These are phyloP conservation scores for Juglanconis juglandina DNA, from an alignment of 2,329 filamentous ascomycete genomes.

Conservation along the genomic window DNA sequence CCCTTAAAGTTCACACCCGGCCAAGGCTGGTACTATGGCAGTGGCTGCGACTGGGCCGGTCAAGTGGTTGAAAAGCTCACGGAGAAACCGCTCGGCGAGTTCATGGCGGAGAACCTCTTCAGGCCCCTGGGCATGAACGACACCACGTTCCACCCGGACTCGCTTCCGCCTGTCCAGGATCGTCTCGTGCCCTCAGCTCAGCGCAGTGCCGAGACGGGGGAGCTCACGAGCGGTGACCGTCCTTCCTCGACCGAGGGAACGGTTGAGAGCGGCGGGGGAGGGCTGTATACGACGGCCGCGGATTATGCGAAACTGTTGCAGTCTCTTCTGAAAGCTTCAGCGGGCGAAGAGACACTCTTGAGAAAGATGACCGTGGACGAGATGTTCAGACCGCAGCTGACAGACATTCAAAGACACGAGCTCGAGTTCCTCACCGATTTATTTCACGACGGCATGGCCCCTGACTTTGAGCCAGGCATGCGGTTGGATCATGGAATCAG, in stretches of 20 bases:
- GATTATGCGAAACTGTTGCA: conserved; percentile 38
- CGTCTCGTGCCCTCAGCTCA: conserved; percentile 16
- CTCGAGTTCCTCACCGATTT: conserved; percentile 19
- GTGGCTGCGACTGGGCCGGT: conserved; percentile 45
- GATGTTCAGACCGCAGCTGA: conserved; percentile 41
- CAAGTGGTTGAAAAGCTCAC: conserved; percentile 39
- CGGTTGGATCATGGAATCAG: conserved; percentile 36
- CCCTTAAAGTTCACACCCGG: conserved; percentile 45
- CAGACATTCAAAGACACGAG: conserved; percentile 26
- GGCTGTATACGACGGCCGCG: conserved; percentile 38
- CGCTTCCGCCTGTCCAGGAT: conserved; percentile 11
- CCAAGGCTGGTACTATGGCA: conserved; percentile 47
- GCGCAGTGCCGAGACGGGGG: conserved; percentile 16
- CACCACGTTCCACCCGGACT: conserved; percentile 31
- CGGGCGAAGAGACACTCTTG: conserved; percentile 27
- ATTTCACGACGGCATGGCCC: conserved; percentile 27
- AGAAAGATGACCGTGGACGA: conserved; percentile 26
- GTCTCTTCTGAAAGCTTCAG: conserved; percentile 27
- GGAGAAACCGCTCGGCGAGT: conserved; percentile 32
- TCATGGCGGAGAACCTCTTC: conserved; percentile 37
- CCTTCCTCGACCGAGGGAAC: conserved; percentile 28
- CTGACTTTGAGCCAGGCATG: conserved; percentile 33
- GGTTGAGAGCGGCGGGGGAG: conserved; percentile 41
- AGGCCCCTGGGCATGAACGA: conserved; percentile 33
- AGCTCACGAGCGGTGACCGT: neutral